These are phyloP conservation scores for Aspergillus viridinutans DNA, from an alignment of 2,329 filamentous ascomycete genomes.

Conservation along the genomic window DNA sequence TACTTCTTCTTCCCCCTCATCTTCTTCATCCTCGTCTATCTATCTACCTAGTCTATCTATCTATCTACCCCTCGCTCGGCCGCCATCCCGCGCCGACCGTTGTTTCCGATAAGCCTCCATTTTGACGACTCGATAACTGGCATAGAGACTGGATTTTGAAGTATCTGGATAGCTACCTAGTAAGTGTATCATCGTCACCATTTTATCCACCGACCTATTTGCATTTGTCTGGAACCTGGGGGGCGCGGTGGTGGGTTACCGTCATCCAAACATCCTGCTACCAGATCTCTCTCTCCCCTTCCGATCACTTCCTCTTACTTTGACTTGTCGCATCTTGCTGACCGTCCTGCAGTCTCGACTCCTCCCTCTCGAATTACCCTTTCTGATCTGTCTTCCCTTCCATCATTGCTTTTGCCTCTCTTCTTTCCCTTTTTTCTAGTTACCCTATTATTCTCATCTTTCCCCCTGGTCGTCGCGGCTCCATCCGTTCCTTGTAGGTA, in stretches of 20 bases:
- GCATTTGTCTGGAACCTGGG: background rate
- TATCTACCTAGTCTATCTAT: constrained; percentile 1
- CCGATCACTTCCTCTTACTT: constrained; percentile 4
- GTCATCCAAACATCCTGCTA: constrained; percentile 2
- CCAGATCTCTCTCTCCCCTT: constrained; percentile 4
- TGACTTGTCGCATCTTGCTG: constrained; percentile 1
- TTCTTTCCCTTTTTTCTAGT: constrained; percentile 7
- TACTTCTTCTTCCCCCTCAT: background rate
- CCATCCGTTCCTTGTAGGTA: constrained; percentile 8
- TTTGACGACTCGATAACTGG: background rate
- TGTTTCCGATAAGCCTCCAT: constrained; percentile 33
- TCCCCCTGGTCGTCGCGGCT: constrained; percentile 7
- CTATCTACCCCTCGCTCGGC: constrained; percentile 18
- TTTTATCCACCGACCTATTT: constrained; percentile 1
- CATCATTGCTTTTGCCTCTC: background rate
- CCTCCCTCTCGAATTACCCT: background rate
- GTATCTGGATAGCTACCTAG: background rate
- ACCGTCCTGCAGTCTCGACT: constrained; percentile 5
- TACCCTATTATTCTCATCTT: constrained; percentile 7
- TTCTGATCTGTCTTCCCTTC: background rate
- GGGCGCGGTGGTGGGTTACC: background rate
- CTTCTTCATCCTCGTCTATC: background rate
- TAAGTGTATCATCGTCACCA: constrained; percentile 23
- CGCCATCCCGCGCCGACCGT: constrained; percentile 19
- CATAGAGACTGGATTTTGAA: background rate